A percentile compares a stretch with the other conserved stretches of the same genome.
Evolutionary conservation across 352 stramenopile genomes (phyloP).

Genomic region (Phytophthora foliorum): DNA sequence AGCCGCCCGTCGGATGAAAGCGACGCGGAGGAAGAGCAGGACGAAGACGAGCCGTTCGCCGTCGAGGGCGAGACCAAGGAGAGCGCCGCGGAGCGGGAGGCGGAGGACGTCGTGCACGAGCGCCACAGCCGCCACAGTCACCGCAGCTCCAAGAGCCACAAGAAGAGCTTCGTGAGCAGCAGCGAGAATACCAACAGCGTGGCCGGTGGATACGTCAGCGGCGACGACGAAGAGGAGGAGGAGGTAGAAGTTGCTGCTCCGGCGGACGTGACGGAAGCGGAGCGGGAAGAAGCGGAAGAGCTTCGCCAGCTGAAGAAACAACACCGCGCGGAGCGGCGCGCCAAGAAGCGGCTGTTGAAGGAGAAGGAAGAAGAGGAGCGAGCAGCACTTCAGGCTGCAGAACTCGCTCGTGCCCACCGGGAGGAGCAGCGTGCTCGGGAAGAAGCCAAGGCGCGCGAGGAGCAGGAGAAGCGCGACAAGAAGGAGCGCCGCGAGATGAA

Average conservation of each 20-base stretch:
- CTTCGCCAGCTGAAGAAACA: constrained; percentile 47
- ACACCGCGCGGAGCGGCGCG: constrained; percentile 48
- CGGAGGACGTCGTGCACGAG: constrained; percentile 20
- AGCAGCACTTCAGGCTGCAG: constrained; percentile 40
- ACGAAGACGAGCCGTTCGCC: constrained; percentile 32
- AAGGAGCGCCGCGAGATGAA: constrained; percentile 53
- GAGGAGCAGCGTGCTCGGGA: constrained; percentile 54
- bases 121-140: constrained; percentile 36
- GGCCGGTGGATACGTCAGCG: constrained; percentile 21
- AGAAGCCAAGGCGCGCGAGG: constrained; percentile 45
- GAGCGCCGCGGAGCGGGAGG: constrained; percentile 21
- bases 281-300: constrained; percentile 41
- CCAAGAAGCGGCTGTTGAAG: constrained; percentile 45
- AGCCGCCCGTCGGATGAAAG: constrained; percentile 35
- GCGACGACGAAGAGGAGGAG: constrained; percentile 24
- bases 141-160: constrained; percentile 35
- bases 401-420: constrained; percentile 47
- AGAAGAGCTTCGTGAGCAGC: constrained; percentile 43
- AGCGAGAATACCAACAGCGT: constrained; percentile 33
- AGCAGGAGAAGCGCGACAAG: constrained; percentile 54
- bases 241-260: constrained; percentile 16
- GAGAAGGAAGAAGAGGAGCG: constrained; percentile 53
- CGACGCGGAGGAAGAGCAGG: constrained; percentile 30
- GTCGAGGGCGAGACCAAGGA: constrained; percentile 28
- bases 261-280: constrained; percentile 4